phyloP scores from a whole-genome alignment of 805 yeast species.

The Candida adriatica region DNA sequence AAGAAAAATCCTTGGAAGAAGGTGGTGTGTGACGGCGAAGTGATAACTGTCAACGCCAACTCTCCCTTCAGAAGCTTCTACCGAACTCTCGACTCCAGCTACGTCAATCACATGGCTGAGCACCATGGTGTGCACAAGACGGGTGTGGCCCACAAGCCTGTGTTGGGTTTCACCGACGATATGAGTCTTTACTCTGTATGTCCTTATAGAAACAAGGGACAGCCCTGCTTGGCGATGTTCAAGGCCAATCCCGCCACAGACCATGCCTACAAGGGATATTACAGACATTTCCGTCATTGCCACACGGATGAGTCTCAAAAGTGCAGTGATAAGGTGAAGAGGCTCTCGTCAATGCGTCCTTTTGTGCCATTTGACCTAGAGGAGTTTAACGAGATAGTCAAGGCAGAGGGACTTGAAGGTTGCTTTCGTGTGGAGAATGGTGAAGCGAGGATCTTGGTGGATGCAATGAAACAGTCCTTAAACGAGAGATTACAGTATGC shows the following conservation, averaged over 20 bases:
- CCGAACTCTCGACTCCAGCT: background rate
- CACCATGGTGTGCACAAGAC: background rate
- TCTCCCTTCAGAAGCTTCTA: background rate
- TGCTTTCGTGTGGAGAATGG: no score
- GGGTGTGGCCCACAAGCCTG: background rate
- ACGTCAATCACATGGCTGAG: constrained; percentile 1
- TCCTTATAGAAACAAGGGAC: background rate
- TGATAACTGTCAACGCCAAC: background rate
- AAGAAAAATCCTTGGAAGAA: background rate
- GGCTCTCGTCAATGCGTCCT: no score
- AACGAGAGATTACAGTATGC: no score
- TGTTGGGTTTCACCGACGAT: background rate
- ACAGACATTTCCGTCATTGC: background rate
- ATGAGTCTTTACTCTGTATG: background rate
- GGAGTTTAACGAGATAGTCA: no score
- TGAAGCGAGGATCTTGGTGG: no score
- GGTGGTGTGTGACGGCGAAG: background rate
- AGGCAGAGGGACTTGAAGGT: no score
- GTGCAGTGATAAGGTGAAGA: no score
- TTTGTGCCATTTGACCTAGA: no score
- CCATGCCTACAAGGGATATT: background rate
- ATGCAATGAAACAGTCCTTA: no score
- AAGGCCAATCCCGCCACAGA: background rate
- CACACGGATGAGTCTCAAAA: no score
- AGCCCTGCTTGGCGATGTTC: background rate